phyloP scores from a whole-genome alignment of 257 asterid species.

The Capsicum chinense region DNA sequence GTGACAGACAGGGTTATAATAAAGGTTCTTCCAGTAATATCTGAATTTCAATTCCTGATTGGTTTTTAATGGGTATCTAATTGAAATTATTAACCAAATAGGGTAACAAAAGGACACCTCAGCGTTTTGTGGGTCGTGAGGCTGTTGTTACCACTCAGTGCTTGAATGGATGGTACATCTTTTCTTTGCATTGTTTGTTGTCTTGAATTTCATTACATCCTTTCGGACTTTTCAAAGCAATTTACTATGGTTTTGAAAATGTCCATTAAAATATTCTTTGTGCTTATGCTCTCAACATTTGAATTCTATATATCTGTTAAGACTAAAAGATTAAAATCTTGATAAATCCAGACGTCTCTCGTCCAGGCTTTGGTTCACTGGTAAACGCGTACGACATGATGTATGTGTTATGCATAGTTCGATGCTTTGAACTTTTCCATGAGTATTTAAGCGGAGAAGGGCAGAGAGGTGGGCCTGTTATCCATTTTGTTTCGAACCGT shows the following conservation, averaged over 20 bases:
- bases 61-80: constrained; percentile 40
- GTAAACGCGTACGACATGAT: background rate
- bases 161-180: constrained; percentile 87
- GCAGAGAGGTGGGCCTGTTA: background rate
- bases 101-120: constrained; percentile 99
- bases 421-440: background rate
- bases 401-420: background rate
- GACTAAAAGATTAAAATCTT: background rate
- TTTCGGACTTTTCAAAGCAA: background rate
- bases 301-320: background rate
- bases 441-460: background rate
- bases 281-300: background rate
- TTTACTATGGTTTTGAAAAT: background rate
- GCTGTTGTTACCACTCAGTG: constrained; percentile 93
- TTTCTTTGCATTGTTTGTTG: background rate
- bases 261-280: background rate
- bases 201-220: constrained; percentile 2
- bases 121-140: constrained; percentile 91
- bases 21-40: constrained; percentile 57
- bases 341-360: background rate
- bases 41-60: constrained; percentile 35
- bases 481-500: background rate
- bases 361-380: background rate
- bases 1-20: constrained; percentile 86
- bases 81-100: constrained; percentile 43